Evolutionary conservation across 192 early-diverging fungal genomes (phyloP).

Genomic region (Coemansia sp.): DNA sequence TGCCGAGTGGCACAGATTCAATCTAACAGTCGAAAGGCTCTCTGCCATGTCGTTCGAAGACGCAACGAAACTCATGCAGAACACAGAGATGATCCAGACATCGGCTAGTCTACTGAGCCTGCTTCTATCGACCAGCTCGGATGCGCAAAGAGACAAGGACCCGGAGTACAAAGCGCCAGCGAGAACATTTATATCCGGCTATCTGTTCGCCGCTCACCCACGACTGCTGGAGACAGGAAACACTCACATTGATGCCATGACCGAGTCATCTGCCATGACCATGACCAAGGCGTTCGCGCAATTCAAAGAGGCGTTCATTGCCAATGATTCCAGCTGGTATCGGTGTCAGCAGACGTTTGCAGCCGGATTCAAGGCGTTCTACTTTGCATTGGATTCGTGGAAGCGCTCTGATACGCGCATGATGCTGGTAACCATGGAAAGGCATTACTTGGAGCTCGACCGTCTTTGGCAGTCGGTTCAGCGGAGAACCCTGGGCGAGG

Average conservation of each 20-base stretch:
- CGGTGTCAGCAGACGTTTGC: slow-evolving; percentile 22
- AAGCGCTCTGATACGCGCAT: slow-evolving; percentile 34
- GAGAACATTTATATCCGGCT: slow-evolving; percentile 29
- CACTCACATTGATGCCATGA: slow-evolving; percentile 29
- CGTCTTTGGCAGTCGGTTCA: slow-evolving; percentile 49
- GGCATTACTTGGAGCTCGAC: slow-evolving; percentile 48
- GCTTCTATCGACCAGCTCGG: slow-evolving; percentile 4
- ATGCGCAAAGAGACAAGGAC: background rate
- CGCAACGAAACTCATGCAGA: slow-evolving; percentile 31
- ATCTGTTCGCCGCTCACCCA: slow-evolving; percentile 38
- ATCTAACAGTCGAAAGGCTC: slow-evolving; percentile 24
- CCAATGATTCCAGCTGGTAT: slow-evolving; percentile 16
- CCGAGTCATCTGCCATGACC: slow-evolving; percentile 23
- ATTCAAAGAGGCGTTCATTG: slow-evolving; percentile 15
- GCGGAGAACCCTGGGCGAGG: slow-evolving; percentile 32
- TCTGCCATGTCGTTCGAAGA: slow-evolving; percentile 26
- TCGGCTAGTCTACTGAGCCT: slow-evolving; percentile 20
- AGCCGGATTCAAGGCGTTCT: slow-evolving; percentile 33
- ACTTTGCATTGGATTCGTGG: slow-evolving; percentile 41
- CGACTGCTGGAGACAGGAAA: slow-evolving; percentile 25
- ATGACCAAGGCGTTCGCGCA: slow-evolving; percentile 27
- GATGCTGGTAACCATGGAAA: slow-evolving; percentile 35
- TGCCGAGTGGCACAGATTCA: slow-evolving; percentile 15
- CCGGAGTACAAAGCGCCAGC: slow-evolving; percentile 11
- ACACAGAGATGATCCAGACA: slow-evolving; percentile 10